Evolutionary conservation across 768 basidiomycete genomes (phyloP).

Genomic region (Mrakia blollopis): DNA sequence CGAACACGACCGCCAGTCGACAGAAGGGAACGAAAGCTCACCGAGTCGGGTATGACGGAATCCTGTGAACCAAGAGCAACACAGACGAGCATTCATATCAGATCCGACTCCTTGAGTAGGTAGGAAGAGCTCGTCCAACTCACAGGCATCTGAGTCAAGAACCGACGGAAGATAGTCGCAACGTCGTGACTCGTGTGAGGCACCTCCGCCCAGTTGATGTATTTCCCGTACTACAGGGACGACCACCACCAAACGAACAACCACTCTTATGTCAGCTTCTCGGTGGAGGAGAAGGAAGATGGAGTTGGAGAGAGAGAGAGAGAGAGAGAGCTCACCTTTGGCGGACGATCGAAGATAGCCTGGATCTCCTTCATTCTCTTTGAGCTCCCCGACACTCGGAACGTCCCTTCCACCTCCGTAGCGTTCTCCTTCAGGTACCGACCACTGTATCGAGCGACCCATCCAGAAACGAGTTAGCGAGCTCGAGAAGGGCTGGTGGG

Average conservation of each 20-base stretch:
- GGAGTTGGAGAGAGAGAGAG: constrained; percentile 10
- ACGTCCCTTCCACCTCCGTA: constrained; percentile 87
- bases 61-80: not conserved
- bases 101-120: not conserved
- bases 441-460: constrained; percentile 54
- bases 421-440: constrained; percentile 92
- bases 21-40: constrained; percentile 20
- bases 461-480: not conserved
- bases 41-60: constrained; percentile 21
- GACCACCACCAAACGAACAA: not conserved
- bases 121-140: constrained; percentile 42
- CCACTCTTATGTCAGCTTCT: not conserved
- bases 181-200: constrained; percentile 84
- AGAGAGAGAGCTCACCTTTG: constrained; percentile 54
- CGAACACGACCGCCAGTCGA: not conserved
- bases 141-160: constrained; percentile 94
- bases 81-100: not conserved
- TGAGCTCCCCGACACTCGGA: constrained; percentile 90
- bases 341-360: constrained; percentile 78
- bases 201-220: constrained; percentile 73
- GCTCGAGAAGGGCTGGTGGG: not conserved
- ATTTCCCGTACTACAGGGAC: constrained; percentile 76
- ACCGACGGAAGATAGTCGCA: constrained; percentile 91
- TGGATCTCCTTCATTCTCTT: constrained; percentile 96
- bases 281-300: not conserved